Base-by-base conservation (phyloP, 2,329 filamentous ascomycete genomes). In the Talaromyces verruculosus region DNA sequence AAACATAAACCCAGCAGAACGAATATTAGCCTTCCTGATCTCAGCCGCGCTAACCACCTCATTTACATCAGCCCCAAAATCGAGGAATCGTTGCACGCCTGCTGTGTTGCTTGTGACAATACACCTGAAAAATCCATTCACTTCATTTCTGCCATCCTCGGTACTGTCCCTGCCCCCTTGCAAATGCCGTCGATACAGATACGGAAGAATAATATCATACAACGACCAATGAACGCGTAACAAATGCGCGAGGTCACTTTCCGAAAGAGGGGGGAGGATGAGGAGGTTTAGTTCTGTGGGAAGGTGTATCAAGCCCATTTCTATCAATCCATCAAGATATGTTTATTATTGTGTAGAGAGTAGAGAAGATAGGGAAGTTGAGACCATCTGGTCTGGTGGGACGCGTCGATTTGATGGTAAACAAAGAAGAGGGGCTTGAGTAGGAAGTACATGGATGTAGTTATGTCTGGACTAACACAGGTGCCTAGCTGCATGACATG, bases 281-380 rank as follows among this genome's bases (percentile, higher is more conserved):
- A 60, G 39, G 37, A 30, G 58, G 17, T 45, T n/a, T 45, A 60
- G 17, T 33, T 60, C 58, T 17, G 58, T 45, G 17, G 58, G 58
- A 17, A 60, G 28, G 25, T 65, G 55, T 53, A 59, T 53, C 67
- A 43, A 43, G 6, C 41, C 41, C 41, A 43, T 43, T 33, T 33
- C 30, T 33, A 33, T 33, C 30, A 33, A 33, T 33, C 8, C 6
- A 33, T 33, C 30, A 33, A 43, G 17, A 5, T 43, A 41, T 41
- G 39, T 41, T 41, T 41, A 41, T 41, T 41, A 13, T 7, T 19
- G 19, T 43, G 7, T 51, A 28, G 13, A 8, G 47, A 51, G 25
- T 5, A 17, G 8, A 28, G 11, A 33, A 33, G 30, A 10, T 33
- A 33, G 30, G 8, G 7, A 33, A 33, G 7, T 7, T 33, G 30